Base-by-base conservation (phyloP, 495 filamentous ascomycete species). In the Trichoderma reesei region DNA sequence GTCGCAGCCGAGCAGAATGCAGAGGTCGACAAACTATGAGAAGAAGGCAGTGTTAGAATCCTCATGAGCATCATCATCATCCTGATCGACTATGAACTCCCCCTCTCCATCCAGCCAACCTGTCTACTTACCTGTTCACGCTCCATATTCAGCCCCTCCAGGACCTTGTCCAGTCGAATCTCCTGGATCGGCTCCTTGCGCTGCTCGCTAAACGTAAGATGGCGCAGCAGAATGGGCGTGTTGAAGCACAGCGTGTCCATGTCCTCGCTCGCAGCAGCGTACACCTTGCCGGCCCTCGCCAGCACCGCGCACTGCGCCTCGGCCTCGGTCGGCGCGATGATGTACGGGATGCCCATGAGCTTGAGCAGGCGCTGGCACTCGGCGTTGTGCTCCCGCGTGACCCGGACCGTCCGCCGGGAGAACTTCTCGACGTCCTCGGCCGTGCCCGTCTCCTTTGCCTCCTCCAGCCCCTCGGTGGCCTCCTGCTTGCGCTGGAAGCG, bases 191-290 rank as follows among this genome's bases (percentile, higher is more conserved):
- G 94, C 72, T 97, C 92, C 79, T 98, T 98, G 65, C 91, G 83
- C 76, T 96, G 92, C 77, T 99, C 94, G 72, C 89, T 92, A 74
- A 96, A 96, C 9, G 95, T 99, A 59, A 99, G 83, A 72, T 99
- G 91, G 33, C 95, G 82, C 61, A 99, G 78, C 33, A 99, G 78
- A 67, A 99, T 90, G 0, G 94, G 94, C 13, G 91, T 80, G 65
- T 97, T 85, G 72, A 98, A 99, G 72, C 94, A 97, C 18, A 99
- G 78, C 0, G 94, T 99, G 71, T 99, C 94, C 94, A 99, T 99
- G 78, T 99, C 94, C 78, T 99, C 94, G 48, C 88, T 93, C 1
- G 94, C 94, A 34, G 94, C 94, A 16, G 92, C 94, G 67, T 94
- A 99, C 39, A 98, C 94, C 77, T 97, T 98, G 11, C 91, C 92